Evolutionary conservation across 2,329 filamentous ascomycete genomes (phyloP).

Genomic region (Magnaporthiopsis poae): DNA sequence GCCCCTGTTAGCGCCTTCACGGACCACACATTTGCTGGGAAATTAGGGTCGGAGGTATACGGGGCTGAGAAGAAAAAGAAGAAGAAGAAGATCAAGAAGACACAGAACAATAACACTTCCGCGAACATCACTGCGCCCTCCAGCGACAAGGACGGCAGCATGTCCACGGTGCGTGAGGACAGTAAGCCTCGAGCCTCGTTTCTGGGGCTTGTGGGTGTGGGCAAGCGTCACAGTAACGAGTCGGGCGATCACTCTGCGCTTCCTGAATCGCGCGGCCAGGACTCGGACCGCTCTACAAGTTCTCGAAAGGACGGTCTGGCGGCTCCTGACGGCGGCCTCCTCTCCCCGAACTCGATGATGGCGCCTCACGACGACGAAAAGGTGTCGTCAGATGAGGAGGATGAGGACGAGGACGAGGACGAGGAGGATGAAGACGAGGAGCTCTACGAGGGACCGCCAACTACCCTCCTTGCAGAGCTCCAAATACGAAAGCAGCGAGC

Average conservation of each 20-base stretch:
- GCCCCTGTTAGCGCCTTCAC: constrained; percentile 88
- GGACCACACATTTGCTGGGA: constrained; percentile 74
- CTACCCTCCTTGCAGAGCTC: constrained; percentile 83
- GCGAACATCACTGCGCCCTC: not conserved
- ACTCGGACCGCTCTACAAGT: not conserved
- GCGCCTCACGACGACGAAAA: constrained; percentile 21
- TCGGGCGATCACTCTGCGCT: not conserved
- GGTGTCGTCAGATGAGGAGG: constrained; percentile 29
- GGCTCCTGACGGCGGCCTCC: constrained; percentile 8
- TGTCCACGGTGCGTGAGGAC: constrained; percentile 11
- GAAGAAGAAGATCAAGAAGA: constrained; percentile 15
- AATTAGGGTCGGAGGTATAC: constrained; percentile 66
- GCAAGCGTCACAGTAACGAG: constrained; percentile 3
- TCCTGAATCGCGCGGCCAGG: not conserved
- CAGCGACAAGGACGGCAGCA: constrained; percentile 8
- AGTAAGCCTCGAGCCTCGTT: constrained; percentile 35
- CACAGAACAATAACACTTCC: constrained; percentile 9
- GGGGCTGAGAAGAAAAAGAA: constrained; percentile 47
- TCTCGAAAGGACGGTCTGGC: not conserved
- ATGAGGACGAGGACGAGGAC: constrained; percentile 21
- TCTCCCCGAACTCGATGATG: constrained; percentile 11
- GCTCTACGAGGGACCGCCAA: constrained; percentile 61
- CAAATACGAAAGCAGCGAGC: constrained; percentile 85
- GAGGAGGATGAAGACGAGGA: constrained; percentile 37
- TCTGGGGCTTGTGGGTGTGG: constrained; percentile 33